Percentiles rank a stretch among this genome's conserved stretches.
Evolutionary conservation across 352 stramenopile genomes (phyloP).

Genomic region (Globisporangium radiosum): DNA sequence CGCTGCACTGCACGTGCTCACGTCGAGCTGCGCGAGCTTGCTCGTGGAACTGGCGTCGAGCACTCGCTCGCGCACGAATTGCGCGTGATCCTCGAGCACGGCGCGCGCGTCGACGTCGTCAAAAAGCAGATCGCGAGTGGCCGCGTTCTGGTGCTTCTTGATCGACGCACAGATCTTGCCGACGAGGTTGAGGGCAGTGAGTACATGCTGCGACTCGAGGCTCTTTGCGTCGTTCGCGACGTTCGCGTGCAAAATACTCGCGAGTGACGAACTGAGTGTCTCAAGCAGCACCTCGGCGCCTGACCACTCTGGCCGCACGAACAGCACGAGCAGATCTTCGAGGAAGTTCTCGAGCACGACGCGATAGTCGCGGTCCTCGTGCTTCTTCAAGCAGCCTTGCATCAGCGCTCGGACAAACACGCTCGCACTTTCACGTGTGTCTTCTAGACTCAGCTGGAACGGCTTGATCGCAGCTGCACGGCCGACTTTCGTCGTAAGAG

Average conservation of each 20-base stretch:
- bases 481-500: constrained; percentile 11
- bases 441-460: constrained; percentile 19
- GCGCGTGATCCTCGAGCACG: constrained; percentile 49
- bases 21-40: constrained; percentile 4
- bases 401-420: constrained; percentile 48
- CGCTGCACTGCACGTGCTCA: constrained; percentile 15
- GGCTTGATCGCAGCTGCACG: constrained; percentile 10
- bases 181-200: constrained; percentile 62
- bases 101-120: constrained; percentile 36
- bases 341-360: constrained; percentile 77
- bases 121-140: constrained; percentile 22
- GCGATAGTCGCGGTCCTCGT: constrained; percentile 68
- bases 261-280: constrained; percentile 55
- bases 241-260: constrained; percentile 54
- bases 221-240: constrained; percentile 54
- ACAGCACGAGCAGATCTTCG: constrained; percentile 79
- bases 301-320: constrained; percentile 69
- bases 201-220: constrained; percentile 52
- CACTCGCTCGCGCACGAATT: constrained; percentile 18
- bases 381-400: constrained; percentile 78
- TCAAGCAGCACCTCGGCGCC: constrained; percentile 74
- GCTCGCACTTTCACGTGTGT: constrained; percentile 27
- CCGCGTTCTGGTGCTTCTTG: constrained; percentile 42
- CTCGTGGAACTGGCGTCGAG: neutral
- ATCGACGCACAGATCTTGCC: constrained; percentile 78